Conservation (phyloP, 2,329 filamentous ascomycete genomes). For the Didymella sp. region DNA sequence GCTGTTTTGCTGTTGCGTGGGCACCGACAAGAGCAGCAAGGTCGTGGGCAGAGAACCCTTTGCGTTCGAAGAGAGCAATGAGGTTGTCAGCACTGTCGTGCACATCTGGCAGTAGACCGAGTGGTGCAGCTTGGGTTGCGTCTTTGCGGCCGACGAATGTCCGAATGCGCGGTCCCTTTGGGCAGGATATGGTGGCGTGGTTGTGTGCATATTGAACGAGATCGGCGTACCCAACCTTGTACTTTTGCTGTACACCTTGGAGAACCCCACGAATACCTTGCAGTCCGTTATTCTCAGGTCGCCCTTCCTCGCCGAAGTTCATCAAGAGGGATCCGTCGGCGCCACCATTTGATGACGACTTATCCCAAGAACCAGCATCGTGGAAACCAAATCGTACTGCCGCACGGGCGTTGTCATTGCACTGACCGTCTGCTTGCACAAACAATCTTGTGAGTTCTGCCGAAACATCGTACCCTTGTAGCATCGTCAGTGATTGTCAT, state of each 20-base stretch:
- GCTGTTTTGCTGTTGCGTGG: conserved; percentile 59
- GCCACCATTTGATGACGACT: conserved; percentile 47
- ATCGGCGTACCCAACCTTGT: conserved; percentile 60
- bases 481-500: background rate
- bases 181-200: conserved; percentile 58
- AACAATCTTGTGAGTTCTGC: conserved; percentile 39
- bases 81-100: conserved; percentile 53
- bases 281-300: conserved; percentile 56
- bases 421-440: conserved; percentile 32
- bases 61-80: conserved; percentile 57
- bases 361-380: conserved; percentile 46
- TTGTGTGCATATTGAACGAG: conserved; percentile 60
- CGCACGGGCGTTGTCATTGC: conserved; percentile 46
- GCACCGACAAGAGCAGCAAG: conserved; percentile 64
- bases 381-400: conserved; percentile 48
- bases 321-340: conserved; percentile 54
- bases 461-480: conserved; percentile 41
- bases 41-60: conserved; percentile 59
- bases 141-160: conserved; percentile 61
- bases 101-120: conserved; percentile 56
- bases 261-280: conserved; percentile 51
- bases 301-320: conserved; percentile 45
- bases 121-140: conserved; percentile 49
- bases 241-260: conserved; percentile 50
- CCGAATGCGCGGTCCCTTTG: conserved; percentile 60